Conservation (phyloP, 2,329 filamentous ascomycete species). For the Macroventuria anomochaeta region DNA sequence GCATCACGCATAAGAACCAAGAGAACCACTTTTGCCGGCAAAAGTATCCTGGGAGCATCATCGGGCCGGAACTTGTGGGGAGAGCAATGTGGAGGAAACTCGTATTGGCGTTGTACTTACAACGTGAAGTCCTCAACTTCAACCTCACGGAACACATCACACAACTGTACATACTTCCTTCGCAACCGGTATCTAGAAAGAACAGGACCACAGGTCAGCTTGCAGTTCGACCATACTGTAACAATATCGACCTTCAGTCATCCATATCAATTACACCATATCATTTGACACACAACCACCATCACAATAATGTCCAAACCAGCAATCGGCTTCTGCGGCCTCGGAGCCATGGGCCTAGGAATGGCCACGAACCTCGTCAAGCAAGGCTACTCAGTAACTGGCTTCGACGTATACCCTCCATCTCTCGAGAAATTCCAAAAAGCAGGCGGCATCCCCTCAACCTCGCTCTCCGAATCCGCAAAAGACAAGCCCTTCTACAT, state of each 20-base stretch:
- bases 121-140: neutral
- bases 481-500: slow-evolving; percentile 66
- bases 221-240: neutral
- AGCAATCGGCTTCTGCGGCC: slow-evolving; percentile 71
- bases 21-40: slow-evolving; percentile 25
- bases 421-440: slow-evolving; percentile 69
- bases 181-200: neutral
- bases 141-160: neutral
- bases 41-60: slow-evolving; percentile 6
- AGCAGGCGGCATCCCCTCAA: slow-evolving; percentile 66
- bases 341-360: slow-evolving; percentile 82
- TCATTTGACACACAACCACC: neutral
- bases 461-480: slow-evolving; percentile 68
- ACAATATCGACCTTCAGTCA: too few relatives aligned
- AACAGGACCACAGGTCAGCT: neutral
- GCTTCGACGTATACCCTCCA: slow-evolving; percentile 73
- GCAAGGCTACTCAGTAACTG: slow-evolving; percentile 69
- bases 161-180: neutral
- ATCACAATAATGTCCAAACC: slow-evolving; percentile 50
- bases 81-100: slow-evolving; percentile 2
- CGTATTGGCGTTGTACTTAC: slow-evolving; percentile 11
- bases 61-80: slow-evolving; percentile 18
- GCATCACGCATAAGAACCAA: slow-evolving; percentile 3
- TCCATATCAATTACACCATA: neutral
- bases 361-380: slow-evolving; percentile 78